Conservation (phyloP, 805 yeast genomes). For the Saturnispora quitensis region DNA sequence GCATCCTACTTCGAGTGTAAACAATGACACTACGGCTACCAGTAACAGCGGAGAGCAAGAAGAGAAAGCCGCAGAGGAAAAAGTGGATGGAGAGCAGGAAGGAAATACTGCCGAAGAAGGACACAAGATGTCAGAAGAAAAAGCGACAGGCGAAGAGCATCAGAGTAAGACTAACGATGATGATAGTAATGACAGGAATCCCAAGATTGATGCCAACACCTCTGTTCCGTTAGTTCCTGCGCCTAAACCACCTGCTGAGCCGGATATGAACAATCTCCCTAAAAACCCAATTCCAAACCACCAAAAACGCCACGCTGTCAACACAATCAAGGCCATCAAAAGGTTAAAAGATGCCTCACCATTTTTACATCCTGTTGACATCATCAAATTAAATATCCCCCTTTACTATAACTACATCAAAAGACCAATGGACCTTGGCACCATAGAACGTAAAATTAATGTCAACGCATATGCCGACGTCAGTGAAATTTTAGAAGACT, state of each 20-base stretch:
- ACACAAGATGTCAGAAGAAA: background rate
- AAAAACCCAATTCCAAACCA: constrained; percentile 65
- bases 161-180: background rate
- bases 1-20: background rate
- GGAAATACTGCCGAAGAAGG: background rate
- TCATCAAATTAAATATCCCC: constrained; percentile 79
- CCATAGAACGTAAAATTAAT: constrained; percentile 74
- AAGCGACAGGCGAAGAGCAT: background rate
- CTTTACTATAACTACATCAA: constrained; percentile 75
- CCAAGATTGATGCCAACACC: background rate
- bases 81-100: background rate
- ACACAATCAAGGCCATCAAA: constrained; percentile 77
- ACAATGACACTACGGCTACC: background rate
- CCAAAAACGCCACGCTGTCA: constrained; percentile 71
- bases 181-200: too few species aligned
- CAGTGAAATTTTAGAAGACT: constrained; percentile 62
- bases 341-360: constrained; percentile 90
- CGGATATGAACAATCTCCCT: constrained; percentile 64
- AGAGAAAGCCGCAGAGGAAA: background rate
- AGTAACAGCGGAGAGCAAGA: background rate
- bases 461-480: constrained; percentile 66
- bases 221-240: constrained; percentile 43
- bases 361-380: constrained; percentile 84
- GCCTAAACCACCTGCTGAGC: constrained; percentile 66
- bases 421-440: constrained; percentile 88